A percentile compares a stretch with the other conserved stretches of the same genome.
phyloP scores from a whole-genome alignment of 306 rosid genomes.

The Abrus pulchellus region DNA sequence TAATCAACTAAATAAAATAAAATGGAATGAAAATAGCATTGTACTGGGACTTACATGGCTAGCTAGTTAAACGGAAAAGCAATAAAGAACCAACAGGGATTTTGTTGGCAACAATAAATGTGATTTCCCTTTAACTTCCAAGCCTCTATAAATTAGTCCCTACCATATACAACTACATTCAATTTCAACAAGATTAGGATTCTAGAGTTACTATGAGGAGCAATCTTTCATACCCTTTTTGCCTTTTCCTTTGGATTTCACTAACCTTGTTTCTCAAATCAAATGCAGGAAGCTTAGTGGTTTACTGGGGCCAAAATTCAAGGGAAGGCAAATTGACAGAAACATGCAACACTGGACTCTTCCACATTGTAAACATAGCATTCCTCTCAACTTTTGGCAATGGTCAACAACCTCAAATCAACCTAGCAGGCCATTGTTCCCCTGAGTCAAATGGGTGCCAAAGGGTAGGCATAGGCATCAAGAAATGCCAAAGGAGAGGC shows the following conservation, averaged over 20 bases:
- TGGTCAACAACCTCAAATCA: slow-evolving; percentile 44
- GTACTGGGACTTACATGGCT: too few species aligned
- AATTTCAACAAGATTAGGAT: background rate
- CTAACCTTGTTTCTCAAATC: background rate
- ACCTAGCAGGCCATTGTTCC: slow-evolving; percentile 43
- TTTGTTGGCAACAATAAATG: background rate
- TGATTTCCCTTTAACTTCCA: background rate
- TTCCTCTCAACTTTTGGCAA: slow-evolving; percentile 39
- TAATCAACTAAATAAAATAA: too few species aligned
- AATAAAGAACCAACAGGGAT: background rate
- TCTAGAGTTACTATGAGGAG: background rate
- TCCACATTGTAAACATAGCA: slow-evolving; percentile 43
- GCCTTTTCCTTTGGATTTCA: slow-evolving; percentile 1
- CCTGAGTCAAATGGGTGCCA: too few species aligned
- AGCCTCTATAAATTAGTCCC: background rate
- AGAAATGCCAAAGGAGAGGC: slow-evolving; percentile 54
- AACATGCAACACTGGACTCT: slow-evolving; percentile 42
- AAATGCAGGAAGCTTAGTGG: slow-evolving; percentile 38
- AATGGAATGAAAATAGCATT: too few species aligned
- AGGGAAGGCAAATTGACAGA: slow-evolving; percentile 34
- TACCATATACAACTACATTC: background rate
- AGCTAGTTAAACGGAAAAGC: too few species aligned
- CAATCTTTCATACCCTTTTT: background rate
- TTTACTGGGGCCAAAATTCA: slow-evolving; percentile 48
- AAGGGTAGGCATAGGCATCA: slow-evolving; percentile 43